Evolutionary conservation across 2,329 filamentous ascomycete species (phyloP), one percentile per base, ranked within the genome.

Genomic region (Hyphodiscus sp.): DNA sequence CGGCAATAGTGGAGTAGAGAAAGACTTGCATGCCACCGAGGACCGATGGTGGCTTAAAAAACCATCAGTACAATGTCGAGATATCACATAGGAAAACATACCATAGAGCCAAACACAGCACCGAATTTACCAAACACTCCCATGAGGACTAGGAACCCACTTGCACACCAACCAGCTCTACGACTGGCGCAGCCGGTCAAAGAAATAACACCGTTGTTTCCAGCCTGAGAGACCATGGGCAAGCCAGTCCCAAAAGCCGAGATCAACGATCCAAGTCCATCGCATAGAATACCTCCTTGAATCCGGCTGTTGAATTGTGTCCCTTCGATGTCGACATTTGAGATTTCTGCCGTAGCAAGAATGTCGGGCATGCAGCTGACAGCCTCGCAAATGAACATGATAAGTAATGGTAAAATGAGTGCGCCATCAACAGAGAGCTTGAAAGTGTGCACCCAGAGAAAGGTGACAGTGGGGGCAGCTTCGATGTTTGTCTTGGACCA

Each of bases 81-180:
- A 26, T 26, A 26, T 3, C 4, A 26, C 3, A 8, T 26, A 26
- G 41, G 47, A 23, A 19, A 19, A 49, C 48, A 41, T 50, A 57
- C 55, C 54, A 88, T 88, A 9, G 82, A 74, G 0, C 86, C 82
- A 4, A 88, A 76, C 0, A 85, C 79, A 0, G 83, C 84, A 1
- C 83, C 83, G 58, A 87, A 87, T 63, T 87, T 87, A 51, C 82
- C 79, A 64, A 87, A 86, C 49, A 87, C 74, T 7, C 84, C 85
- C 80, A 87, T 86, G 54, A 88, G 65, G 30, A 87, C 69, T 19
- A 87, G 73, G 73, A 85, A 87, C 60, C 81, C 78, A 63, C 81
- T 83, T 62, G 78, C 81, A 55, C 77, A 81, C 69, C 84, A 87
- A 0, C 84, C 84, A 2, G 85, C 84, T 47, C 82, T 82, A 50